Evolutionary conservation across 352 stramenopile genomes (phyloP).

Genomic region (Pythium brassicae): DNA sequence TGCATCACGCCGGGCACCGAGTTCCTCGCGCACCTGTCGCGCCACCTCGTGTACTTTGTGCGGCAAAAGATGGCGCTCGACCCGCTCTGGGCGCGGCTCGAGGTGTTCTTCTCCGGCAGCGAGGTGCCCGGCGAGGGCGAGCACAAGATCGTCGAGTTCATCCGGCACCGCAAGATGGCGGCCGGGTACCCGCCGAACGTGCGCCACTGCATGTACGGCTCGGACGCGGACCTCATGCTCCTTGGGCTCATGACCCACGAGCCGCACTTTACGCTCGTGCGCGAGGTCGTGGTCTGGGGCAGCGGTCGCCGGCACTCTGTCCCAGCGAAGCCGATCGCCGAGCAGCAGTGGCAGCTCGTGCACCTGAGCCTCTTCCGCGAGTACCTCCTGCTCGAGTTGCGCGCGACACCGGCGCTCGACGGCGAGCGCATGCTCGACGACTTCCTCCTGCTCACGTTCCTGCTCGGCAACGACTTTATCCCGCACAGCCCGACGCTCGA

Average conservation of each 20-base stretch:
- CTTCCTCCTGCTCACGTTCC: constrained; percentile 99
- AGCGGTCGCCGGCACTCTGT: constrained; percentile 40
- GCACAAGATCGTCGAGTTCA: constrained; percentile 99
- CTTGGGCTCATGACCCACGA: constrained; percentile 97
- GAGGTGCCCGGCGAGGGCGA: constrained; percentile 99
- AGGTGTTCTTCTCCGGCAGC: constrained; percentile 96
- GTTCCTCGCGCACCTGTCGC: constrained; percentile 96
- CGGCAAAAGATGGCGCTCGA: constrained; percentile 96
- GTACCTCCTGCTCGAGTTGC: constrained; percentile 98
- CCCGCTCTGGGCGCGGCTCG: constrained; percentile 93
- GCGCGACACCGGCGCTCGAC: constrained; percentile 42
- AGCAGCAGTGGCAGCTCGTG: constrained; percentile 97
- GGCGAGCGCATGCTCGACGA: constrained; percentile 98
- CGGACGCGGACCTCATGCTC: constrained; percentile 99
- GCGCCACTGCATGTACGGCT: constrained; percentile 98
- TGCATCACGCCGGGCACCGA: constrained; percentile 99
- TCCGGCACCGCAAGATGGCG: constrained; percentile 90
- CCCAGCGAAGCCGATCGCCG: constrained; percentile 88
- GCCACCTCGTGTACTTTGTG: constrained; percentile 91
- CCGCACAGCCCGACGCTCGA: constrained; percentile 98
- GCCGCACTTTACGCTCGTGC: constrained; percentile 97
- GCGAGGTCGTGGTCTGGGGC: constrained; percentile 98
- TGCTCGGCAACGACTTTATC: constrained; percentile 99
- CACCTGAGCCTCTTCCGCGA: constrained; percentile 96
- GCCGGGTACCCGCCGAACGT: constrained; percentile 93